Evolutionary conservation across 2,329 filamentous ascomycete species (phyloP).

Genomic region (Aspergillus novofumigatus): DNA sequence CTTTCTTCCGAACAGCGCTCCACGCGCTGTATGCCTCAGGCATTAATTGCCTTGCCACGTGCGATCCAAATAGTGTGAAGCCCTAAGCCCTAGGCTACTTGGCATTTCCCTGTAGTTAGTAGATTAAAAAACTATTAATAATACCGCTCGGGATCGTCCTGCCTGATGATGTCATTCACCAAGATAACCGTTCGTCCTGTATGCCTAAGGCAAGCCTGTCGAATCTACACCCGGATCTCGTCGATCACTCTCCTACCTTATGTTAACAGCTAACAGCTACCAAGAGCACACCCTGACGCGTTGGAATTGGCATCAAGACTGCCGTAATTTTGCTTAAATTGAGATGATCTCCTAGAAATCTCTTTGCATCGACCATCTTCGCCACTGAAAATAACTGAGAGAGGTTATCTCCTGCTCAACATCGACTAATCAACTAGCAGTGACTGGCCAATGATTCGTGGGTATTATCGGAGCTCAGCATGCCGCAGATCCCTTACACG

Average conservation of each 20-base stretch:
- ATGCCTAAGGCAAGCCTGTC: neutral
- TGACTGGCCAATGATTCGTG: neutral
- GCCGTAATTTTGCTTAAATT: neutral
- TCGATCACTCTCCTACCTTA: neutral
- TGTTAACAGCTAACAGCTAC: neutral
- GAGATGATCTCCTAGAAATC: too few relatives aligned
- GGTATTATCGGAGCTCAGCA: slow-evolving; percentile 9
- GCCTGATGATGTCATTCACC: neutral
- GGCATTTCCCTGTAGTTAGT: neutral
- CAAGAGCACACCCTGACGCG: neutral
- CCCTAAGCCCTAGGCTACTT: neutral
- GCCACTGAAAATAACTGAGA: neutral
- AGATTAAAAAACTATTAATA: neutral
- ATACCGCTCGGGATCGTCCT: neutral
- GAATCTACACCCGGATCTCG: neutral
- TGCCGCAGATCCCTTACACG: slow-evolving; percentile 13
- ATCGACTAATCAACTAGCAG: neutral
- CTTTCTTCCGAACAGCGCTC: slow-evolving; percentile 10
- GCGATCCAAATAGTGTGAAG: neutral
- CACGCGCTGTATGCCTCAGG: slow-evolving; percentile 1
- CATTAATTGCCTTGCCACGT: neutral
- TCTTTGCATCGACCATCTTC: neutral
- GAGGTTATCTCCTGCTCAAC: neutral
- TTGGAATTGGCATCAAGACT: neutral
- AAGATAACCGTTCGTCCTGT: neutral